A percentile compares a stretch with the other conserved stretches of the same genome.
phyloP scores from a whole-genome alignment of 768 basidiomycete species.

The Tubosaeta sp. region DNA sequence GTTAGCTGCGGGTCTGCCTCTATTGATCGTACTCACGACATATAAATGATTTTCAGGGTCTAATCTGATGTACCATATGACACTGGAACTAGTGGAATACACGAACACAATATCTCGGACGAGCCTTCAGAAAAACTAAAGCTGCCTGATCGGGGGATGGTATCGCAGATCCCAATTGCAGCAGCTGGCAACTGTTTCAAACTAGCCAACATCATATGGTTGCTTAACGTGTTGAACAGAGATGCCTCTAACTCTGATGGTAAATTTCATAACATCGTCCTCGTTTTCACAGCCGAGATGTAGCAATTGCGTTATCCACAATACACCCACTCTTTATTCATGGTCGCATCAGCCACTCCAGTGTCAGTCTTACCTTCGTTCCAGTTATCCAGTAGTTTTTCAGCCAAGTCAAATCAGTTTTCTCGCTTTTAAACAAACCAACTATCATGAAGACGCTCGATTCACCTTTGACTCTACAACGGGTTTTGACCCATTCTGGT shows the following conservation, averaged over 20 bases:
- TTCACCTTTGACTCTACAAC: too few species aligned
- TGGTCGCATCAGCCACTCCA: constrained; percentile 59
- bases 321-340: constrained; percentile 12
- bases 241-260: constrained; percentile 58
- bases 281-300: constrained; percentile 12
- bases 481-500: too few species aligned
- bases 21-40: not conserved
- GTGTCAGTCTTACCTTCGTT: constrained; percentile 23
- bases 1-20: not conserved
- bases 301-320: constrained; percentile 63
- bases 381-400: not conserved
- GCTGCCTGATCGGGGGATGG: too few species aligned
- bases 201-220: too few species aligned
- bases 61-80: too few species aligned
- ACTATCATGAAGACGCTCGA: too few species aligned
- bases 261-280: constrained; percentile 31
- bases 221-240: too few species aligned
- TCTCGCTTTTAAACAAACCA: not conserved
- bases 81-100: too few species aligned
- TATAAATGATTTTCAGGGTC: not conserved
- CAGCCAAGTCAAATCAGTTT: not conserved
- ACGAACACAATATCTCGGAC: not conserved
- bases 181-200: too few species aligned
- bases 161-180: too few species aligned
- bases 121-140: not conserved